Base-by-base conservation (phyloP, 495 filamentous ascomycete genomes). In the Talaromyces proteolyticus region DNA sequence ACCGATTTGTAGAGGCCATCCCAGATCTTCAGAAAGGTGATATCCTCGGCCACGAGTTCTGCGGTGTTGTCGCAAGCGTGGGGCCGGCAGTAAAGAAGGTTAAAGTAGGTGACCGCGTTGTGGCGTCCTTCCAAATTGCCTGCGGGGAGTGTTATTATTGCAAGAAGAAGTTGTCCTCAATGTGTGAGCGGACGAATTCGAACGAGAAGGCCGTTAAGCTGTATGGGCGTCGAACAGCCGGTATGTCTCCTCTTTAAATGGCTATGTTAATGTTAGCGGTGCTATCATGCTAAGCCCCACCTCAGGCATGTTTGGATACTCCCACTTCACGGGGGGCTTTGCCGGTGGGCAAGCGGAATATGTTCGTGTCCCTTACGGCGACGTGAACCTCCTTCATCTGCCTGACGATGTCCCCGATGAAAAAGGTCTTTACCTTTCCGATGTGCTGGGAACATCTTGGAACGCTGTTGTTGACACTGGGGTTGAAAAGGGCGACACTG, bases 331-430 rank as follows among this genome's bases (percentile, higher is more conserved):
- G 0, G 89, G 90, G 3, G 91, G 91, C 2, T 96, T 91, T 59
- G 88, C 91, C 10, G 91, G 91, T 38, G 89, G 91, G 0, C 90
- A 95, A 61, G 86, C 90, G 8, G 91, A 96, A 64, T 95, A 91
- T 51, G 80, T 88, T 7, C 81, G 91, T 0, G 88, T 94, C 8
- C 90, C 91, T 0, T 79, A 81, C 18, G 91, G 79, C n/a, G 86
- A 94, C 44, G 79, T 84, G 53, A 95, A 95, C 56, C 73, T 95
- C 17, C 77, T 96, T 6, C 80, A 81, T 49, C 77, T 94, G 3
- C 91, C 91, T 6, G 83, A 87, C 41, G 76, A 79, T 49, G 85
- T 96, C 0, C 88, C 89, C 0, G 89, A 95, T 59, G 90, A 95
- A 76, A 92, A 93, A 64, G 87, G 67, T 40, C 75, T 96, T 0